These are phyloP conservation scores for Marchantia polymorpha DNA, from an alignment of 225 moss, liverwort and hornwort species.

Conservation along the genomic window DNA sequence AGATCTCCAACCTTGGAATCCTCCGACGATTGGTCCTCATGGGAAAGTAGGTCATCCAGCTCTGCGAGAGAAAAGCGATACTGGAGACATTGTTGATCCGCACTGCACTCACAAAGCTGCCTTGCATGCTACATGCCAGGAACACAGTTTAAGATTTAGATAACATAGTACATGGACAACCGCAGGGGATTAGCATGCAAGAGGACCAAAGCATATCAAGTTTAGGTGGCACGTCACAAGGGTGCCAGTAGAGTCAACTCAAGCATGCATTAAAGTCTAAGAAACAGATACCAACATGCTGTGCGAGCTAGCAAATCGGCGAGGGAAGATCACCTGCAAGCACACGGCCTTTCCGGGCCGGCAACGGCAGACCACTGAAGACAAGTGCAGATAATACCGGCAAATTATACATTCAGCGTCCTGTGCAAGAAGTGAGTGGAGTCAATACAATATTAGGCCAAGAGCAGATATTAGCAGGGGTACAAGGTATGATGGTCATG, in stretches of 20 bases:
- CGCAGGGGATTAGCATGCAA: neutral
- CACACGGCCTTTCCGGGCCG: slow-evolving; percentile 95
- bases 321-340: slow-evolving; percentile 57
- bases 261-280: neutral
- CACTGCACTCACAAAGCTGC: slow-evolving; percentile 86
- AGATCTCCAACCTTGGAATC: slow-evolving; percentile 75
- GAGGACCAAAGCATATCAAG: too few species aligned
- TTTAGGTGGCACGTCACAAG: neutral
- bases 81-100: slow-evolving; percentile 69
- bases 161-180: neutral
- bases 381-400: slow-evolving; percentile 86
- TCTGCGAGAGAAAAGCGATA: slow-evolving; percentile 91
- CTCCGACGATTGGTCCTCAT: slow-evolving; percentile 45
- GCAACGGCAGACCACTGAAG: slow-evolving; percentile 91
- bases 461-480: neutral
- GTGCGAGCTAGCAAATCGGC: neutral
- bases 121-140: slow-evolving; percentile 62
- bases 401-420: slow-evolving; percentile 96
- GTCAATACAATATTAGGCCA: neutral
- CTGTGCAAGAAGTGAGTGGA: slow-evolving; percentile 34
- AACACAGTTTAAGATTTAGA: neutral
- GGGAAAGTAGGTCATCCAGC: slow-evolving; percentile 73
- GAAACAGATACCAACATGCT: neutral
- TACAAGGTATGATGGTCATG: neutral
- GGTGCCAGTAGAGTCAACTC: neutral